Base-by-base conservation (phyloP, 352 stramenopile species). In the Phytophthora melonis region DNA sequence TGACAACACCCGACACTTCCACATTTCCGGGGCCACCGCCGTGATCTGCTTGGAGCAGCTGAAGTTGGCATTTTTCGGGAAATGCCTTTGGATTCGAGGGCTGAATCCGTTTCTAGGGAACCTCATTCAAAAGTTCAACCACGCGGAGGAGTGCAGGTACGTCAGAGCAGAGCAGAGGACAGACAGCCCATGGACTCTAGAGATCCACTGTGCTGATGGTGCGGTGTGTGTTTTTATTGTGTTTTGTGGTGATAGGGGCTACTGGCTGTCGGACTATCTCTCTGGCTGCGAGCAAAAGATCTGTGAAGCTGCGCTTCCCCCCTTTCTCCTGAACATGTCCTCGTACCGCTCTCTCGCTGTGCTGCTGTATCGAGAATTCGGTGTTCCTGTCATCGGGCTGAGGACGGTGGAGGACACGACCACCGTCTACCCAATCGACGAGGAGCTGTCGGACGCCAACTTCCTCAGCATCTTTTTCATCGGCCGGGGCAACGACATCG, bases 41-140 rank as follows among this genome's bases (percentile, higher is more conserved):
- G 83, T 95, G 21, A 75, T 95, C 16, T 97, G 90, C 53, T 66
- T 95, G 18, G 84, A 97, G 50, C 83, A 95, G 55, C 65, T 97
- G 3, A 87, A 89, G 34, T 68, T 95, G 13, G 82, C 84, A 1
- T 81, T 97, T 41, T 82, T 94, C 10, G 90, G 81, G 0, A 95
- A 94, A 52, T 90, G 82, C 45, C 65, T 91, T 34, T 89, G 89
- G 78, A 93, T 94, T 27, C 79, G 72, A 43, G 90, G 90, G 1
- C 32, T 95, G 0, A 91, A 89, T 16, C 83, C 90, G 0, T 91
- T 95, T n/a, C 57, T 97, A 14, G 81, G 86, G 14, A 97, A 95
- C 47, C 73, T 95, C 55, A 68, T 95, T 11, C 79, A 91, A 52
- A 86, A 82, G 21, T 92, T 88, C 50, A 66, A 61, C 10, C 52